Percentiles rank a stretch among this genome's conserved stretches.
Conservation (phyloP, 2,329 filamentous ascomycete genomes). For the Monilinia fructigena region DNA sequence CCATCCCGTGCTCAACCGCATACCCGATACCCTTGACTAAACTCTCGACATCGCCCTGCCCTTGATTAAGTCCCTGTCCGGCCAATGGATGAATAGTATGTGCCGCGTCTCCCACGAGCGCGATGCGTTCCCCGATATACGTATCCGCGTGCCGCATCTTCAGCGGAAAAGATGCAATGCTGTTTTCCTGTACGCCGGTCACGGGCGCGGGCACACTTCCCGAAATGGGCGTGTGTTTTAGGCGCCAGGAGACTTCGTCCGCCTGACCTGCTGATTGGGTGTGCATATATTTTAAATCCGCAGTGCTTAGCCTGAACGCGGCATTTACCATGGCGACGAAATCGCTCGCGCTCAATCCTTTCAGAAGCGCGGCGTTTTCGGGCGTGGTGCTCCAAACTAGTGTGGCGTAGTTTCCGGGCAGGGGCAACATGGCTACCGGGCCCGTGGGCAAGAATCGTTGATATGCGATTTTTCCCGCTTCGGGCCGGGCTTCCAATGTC, state of each 20-base stretch:
- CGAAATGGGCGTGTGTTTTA: constrained; percentile 58
- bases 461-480: constrained; percentile 71
- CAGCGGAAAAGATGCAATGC: constrained; percentile 85
- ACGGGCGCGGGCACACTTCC: constrained; percentile 64
- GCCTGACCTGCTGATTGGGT: constrained; percentile 56
- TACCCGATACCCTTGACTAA: constrained; percentile 72
- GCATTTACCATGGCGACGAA: constrained; percentile 90
- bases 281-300: constrained; percentile 83
- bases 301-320: constrained; percentile 76
- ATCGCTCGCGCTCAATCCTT: constrained; percentile 67
- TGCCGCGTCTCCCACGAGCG: constrained; percentile 89
- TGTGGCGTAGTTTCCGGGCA: constrained; percentile 79
- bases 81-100: constrained; percentile 94
- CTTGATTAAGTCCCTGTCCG: constrained; percentile 91
- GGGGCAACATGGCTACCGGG: constrained; percentile 84
- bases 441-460: constrained; percentile 93
- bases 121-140: constrained; percentile 86
- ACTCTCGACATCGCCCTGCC: constrained; percentile 82
- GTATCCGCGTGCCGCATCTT: constrained; percentile 91
- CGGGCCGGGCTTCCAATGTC: constrained; percentile 61
- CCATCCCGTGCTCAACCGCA: constrained; percentile 79
- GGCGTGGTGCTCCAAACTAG: constrained; percentile 95
- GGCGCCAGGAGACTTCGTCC: constrained; percentile 82
- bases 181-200: constrained; percentile 71
- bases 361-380: constrained; percentile 73